Conservation (phyloP, 2,329 filamentous ascomycete species). For the Aspergillus novoparasiticus region DNA sequence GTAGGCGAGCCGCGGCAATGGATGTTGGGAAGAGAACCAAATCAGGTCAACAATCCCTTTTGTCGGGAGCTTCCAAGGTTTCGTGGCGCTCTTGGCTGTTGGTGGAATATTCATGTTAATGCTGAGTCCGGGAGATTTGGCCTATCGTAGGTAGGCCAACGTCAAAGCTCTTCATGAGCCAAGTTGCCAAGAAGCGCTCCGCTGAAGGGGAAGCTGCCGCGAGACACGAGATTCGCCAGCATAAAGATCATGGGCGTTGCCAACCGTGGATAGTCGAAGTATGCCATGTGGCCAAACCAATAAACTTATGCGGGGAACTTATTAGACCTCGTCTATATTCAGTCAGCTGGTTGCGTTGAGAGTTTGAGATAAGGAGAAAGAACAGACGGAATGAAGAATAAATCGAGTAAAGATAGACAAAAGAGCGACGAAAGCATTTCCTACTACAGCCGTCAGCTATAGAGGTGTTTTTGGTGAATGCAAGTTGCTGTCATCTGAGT, state of each 20-base stretch:
- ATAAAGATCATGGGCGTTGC: background rate
- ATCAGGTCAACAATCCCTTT: background rate
- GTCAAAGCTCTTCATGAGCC: background rate
- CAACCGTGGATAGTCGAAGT: background rate
- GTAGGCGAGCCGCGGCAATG: background rate
- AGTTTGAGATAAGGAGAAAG: background rate
- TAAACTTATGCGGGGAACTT: background rate
- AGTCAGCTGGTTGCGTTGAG: background rate
- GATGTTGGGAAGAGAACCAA: background rate
- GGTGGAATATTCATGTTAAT: background rate
- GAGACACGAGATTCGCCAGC: background rate
- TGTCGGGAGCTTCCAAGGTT: background rate
- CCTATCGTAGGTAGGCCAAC: background rate
- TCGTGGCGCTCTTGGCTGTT: conserved; percentile 1
- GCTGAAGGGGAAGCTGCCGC: background rate
- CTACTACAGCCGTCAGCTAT: background rate
- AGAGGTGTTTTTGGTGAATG: background rate
- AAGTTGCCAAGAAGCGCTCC: background rate
- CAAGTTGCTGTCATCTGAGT: background rate
- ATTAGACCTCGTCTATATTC: background rate
- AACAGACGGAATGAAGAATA: background rate
- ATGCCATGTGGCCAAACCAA: background rate
- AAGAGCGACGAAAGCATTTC: background rate
- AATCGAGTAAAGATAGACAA: background rate
- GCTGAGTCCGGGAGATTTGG: background rate